Percentiles rank a stretch among this genome's conserved stretches.
Evolutionary conservation across 176 grass and related monocot genomes (phyloP).

Genomic region (Tuctoria greenei): DNA sequence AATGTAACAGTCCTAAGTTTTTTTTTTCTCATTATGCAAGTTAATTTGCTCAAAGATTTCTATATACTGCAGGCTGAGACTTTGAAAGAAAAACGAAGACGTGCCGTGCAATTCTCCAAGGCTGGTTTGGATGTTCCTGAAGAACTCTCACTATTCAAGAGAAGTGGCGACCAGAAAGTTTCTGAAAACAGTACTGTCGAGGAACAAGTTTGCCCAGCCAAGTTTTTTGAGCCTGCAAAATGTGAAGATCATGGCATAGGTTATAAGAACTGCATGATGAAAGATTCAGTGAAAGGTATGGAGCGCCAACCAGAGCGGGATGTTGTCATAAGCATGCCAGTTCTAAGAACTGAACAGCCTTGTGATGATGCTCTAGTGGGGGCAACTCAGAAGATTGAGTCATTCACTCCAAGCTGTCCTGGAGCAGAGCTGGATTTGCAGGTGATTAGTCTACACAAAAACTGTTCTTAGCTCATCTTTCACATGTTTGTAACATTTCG

Average conservation of each 20-base stretch:
- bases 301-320: constrained; percentile 7
- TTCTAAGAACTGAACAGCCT: constrained; percentile 20
- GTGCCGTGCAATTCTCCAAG: constrained; percentile 68
- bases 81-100: constrained; percentile 79
- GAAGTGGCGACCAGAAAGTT: constrained; percentile 24
- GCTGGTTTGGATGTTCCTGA: constrained; percentile 74
- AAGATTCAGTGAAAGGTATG: constrained; percentile 15
- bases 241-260: not conserved
- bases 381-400: constrained; percentile 32
- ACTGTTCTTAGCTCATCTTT: not conserved
- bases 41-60: constrained; percentile 14
- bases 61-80: constrained; percentile 60
- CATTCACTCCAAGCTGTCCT: constrained; percentile 38
- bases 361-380: constrained; percentile 24
- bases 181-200: constrained; percentile 27
- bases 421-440: constrained; percentile 37
- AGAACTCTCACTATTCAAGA: constrained; percentile 65
- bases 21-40: not conserved
- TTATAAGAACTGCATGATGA: constrained; percentile 12
- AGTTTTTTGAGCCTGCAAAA: constrained; percentile 31
- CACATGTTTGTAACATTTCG: not conserved
- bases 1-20: not conserved
- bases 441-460: constrained; percentile 22
- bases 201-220: constrained; percentile 8
- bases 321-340: constrained; percentile 28